Evolutionary conservation across 257 asterid genomes (phyloP), one percentile per base, ranked within the genome.

Genomic region (Catharanthus roseus): DNA sequence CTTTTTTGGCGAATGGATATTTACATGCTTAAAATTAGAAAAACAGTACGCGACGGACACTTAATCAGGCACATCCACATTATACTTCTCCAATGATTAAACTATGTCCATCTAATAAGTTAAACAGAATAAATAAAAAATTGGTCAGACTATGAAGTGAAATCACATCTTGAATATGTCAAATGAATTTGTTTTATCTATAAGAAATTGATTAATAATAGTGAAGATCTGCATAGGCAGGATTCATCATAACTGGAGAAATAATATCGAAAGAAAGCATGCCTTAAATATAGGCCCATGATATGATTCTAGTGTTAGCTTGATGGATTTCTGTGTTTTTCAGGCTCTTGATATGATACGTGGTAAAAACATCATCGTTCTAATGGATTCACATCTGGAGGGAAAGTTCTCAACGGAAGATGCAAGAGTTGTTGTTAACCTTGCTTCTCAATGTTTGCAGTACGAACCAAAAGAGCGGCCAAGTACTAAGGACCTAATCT

Each of bases 261-360:
- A 31, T 15, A 29, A 60, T 60, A 60, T 33, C 18, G 0, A 23
- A 33, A 34, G 34, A 16, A 31, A 7, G 11, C 18, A 6, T 60
- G 66, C 42, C 21, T 16, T 60, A 19, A 33, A 31, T 19, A 60
- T 60, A 33, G 12, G 65, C 65, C 11, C 7, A 50, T 50, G 62
- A 33, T 18, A 51, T 68, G 42, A 49, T 50, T 34, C 0, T 13
- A 13, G 47, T 5, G 9, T 67, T 42, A 13, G 66, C 49, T 33
- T 67, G 33, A 47, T 39, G 31, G 31, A 55, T 74, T 49, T 45
- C n/a, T 26, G 11, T 65, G 65, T 65, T n/a, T 78, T 61, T 70
- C 90, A 92, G 96, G 96, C 96, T 26, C 83, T 92, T 45, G 96
- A 92, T 69, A 89, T 92, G 97, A 89, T 88, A 80, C 88, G 93